These are phyloP conservation scores for Tuber umbilicatum DNA, from an alignment of 495 filamentous ascomycete species.

Conservation along the genomic window DNA sequence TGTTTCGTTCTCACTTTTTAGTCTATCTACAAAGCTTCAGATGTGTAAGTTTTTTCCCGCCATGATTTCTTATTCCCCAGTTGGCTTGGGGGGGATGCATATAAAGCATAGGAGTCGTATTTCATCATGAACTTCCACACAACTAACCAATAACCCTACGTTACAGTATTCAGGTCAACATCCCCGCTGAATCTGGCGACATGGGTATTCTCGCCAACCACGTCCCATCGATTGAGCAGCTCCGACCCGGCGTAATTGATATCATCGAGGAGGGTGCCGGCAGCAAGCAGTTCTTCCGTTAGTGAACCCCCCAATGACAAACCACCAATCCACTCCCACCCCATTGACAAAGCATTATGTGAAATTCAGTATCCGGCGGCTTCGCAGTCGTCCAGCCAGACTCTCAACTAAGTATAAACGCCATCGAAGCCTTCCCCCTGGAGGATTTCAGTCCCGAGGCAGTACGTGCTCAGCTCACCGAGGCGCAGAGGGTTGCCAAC, in stretches of 20 bases:
- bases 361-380: constrained; percentile 73
- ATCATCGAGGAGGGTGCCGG: constrained; percentile 86
- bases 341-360: background rate
- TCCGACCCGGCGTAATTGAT: constrained; percentile 92
- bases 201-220: constrained; percentile 99
- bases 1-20: constrained; percentile 35
- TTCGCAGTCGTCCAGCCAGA: constrained; percentile 95
- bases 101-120: constrained; percentile 35
- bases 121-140: constrained; percentile 44
- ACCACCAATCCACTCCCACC: constrained; percentile 7
- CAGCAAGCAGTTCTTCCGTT: constrained; percentile 98
- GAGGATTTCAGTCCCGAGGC: constrained; percentile 92
- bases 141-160: constrained; percentile 51
- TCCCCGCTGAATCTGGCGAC: constrained; percentile 93
- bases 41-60: constrained; percentile 56
- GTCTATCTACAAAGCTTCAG: constrained; percentile 68
- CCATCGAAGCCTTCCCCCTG: constrained; percentile 85
- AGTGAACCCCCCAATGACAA: constrained; percentile 43
- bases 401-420: constrained; percentile 93
- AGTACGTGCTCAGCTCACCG: constrained; percentile 70
- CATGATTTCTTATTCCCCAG: constrained; percentile 18
- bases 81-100: constrained; percentile 16
- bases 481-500: constrained; percentile 88
- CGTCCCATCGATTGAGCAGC: constrained; percentile 97
- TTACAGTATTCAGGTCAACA: constrained; percentile 92